A percentile compares a stretch with the other conserved stretches of the same genome.
These are phyloP conservation scores for Dioscorea dumetorum DNA, from an alignment of 106 monocot genomes.

Conservation along the genomic window DNA sequence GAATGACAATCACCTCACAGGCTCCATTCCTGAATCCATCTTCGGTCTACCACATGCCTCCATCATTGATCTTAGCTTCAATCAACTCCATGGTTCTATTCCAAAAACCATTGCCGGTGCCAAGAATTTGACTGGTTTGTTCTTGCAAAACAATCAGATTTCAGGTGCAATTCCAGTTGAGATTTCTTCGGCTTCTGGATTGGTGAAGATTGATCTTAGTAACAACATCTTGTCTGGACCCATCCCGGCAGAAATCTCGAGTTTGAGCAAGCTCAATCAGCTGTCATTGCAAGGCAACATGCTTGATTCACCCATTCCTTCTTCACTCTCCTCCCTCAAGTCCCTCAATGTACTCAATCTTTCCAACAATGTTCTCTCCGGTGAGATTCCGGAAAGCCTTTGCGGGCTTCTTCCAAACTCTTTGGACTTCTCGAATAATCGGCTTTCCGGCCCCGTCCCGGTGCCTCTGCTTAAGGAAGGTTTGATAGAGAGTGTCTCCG, in stretches of 20 bases:
- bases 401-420: slow-evolving; percentile 80
- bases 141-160: slow-evolving; percentile 58
- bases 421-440: slow-evolving; percentile 85
- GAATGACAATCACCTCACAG: slow-evolving; percentile 54
- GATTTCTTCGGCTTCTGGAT: slow-evolving; percentile 38
- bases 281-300: slow-evolving; percentile 69
- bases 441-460: slow-evolving; percentile 73
- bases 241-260: slow-evolving; percentile 60
- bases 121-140: slow-evolving; percentile 71
- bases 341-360: slow-evolving; percentile 92
- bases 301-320: slow-evolving; percentile 63
- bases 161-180: slow-evolving; percentile 53
- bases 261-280: slow-evolving; percentile 53
- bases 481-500: slow-evolving; percentile 66
- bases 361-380: slow-evolving; percentile 75
- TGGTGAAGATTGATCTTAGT: slow-evolving; percentile 89
- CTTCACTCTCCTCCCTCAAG: slow-evolving; percentile 50
- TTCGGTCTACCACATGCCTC: slow-evolving; percentile 64
- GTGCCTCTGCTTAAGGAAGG: slow-evolving; percentile 71
- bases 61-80: slow-evolving; percentile 73
- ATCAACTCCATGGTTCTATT: slow-evolving; percentile 59
- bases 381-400: slow-evolving; percentile 73
- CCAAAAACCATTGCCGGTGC: slow-evolving; percentile 50
- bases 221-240: slow-evolving; percentile 67
- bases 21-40: slow-evolving; percentile 42